phyloP scores from a whole-genome alignment of 2,329 filamentous ascomycete genomes.

The Beauveria medogensis region DNA sequence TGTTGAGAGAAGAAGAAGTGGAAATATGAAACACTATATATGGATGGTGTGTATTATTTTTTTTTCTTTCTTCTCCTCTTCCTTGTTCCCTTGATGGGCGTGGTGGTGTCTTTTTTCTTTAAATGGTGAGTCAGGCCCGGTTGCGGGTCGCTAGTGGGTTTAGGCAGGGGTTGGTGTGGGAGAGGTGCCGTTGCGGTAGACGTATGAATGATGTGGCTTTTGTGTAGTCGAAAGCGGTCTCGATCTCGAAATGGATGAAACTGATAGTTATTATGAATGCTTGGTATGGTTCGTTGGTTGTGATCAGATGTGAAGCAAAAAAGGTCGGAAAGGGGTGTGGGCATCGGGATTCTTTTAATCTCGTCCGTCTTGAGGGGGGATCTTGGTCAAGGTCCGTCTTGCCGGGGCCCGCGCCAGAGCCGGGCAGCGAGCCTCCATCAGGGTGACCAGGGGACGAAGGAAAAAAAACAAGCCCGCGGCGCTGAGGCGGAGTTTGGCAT shows the following conservation, averaged over 20 bases:
- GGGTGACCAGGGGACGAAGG: not conserved
- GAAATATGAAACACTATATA: not conserved
- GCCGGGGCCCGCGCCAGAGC: not conserved
- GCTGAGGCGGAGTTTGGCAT: constrained; percentile 23
- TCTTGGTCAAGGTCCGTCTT: not conserved
- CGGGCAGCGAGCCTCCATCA: not conserved
- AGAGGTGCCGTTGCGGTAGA: not conserved
- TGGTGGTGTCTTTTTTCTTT: constrained; percentile 15
- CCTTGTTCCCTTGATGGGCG: not conserved
- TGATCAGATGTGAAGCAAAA: not conserved
- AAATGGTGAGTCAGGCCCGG: constrained; percentile 20
- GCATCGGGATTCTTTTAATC: constrained; percentile 19
- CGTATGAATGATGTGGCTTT: not conserved
- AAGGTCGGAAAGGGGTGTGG: constrained; percentile 9
- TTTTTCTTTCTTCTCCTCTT: constrained; percentile 14
- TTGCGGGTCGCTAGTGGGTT: constrained; percentile 16
- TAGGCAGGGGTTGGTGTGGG: constrained; percentile 2
- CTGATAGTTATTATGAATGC: not conserved
- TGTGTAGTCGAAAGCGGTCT: not conserved
- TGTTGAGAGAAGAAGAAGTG: constrained; percentile 16
- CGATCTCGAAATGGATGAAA: not conserved
- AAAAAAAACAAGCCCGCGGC: not conserved
- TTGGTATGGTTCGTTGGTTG: not conserved
- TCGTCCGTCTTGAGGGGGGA: constrained; percentile 1
- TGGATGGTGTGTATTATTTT: constrained; percentile 12